phyloP scores from a whole-genome alignment of 148 eudicot genomes.

The Silene conica region DNA sequence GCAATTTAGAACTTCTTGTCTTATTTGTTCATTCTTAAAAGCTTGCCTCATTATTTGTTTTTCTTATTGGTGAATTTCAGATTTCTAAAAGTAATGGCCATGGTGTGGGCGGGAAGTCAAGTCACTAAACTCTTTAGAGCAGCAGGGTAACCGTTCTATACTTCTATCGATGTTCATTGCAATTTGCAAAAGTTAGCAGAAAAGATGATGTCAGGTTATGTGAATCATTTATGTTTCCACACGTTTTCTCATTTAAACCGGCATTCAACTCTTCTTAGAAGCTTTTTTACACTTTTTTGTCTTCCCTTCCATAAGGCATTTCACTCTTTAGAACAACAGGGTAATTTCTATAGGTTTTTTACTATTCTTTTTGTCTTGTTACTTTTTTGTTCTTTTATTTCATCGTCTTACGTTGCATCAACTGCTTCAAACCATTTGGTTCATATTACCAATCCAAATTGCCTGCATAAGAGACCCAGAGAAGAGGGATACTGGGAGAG shows the following conservation, averaged over 20 bases:
- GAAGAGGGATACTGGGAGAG: too few relatives aligned
- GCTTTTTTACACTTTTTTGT: not conserved
- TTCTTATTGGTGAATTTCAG: slow-evolving; percentile 27
- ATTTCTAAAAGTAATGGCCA: slow-evolving; percentile 88
- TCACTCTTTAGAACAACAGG: not conserved
- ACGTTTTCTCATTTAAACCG: not conserved
- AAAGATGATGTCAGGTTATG: not conserved
- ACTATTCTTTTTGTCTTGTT: not conserved
- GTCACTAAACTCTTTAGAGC: slow-evolving; percentile 85
- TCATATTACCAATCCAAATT: too few relatives aligned
- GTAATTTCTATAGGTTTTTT: not conserved
- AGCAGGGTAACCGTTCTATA: slow-evolving; percentile 55
- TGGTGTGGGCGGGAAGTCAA: slow-evolving; percentile 99
- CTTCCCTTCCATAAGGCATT: not conserved
- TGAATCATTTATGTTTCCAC: not conserved
- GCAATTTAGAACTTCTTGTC: not conserved
- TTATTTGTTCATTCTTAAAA: not conserved
- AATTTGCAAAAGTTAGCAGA: not conserved
- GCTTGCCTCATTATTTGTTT: not conserved
- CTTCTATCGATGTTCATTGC: not conserved
- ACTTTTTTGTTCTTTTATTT: not conserved
- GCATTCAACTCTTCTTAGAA: not conserved
- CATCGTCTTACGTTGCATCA: not conserved
- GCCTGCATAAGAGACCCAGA: too few relatives aligned
- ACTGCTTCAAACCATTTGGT: not conserved